These are phyloP conservation scores for Hebeloma cylindrosporum DNA, from an alignment of 768 basidiomycete genomes.

Conservation along the genomic window DNA sequence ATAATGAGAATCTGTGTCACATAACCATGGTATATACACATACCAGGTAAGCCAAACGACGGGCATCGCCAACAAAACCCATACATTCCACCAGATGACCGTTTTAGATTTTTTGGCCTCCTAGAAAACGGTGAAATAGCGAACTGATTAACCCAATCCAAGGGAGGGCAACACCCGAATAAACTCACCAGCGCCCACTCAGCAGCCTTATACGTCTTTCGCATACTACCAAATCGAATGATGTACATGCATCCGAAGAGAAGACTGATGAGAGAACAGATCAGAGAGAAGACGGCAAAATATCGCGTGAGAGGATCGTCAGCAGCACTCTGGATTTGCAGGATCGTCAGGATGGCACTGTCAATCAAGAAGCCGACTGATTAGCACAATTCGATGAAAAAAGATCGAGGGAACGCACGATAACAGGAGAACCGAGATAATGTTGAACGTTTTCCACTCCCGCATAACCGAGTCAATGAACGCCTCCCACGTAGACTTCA, in stretches of 20 bases:
- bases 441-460: constrained; percentile 32
- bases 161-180: neutral
- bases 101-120: constrained; percentile 43
- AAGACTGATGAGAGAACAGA: constrained; percentile 58
- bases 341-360: constrained; percentile 30
- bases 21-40: neutral
- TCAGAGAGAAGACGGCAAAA: constrained; percentile 51
- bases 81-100: constrained; percentile 52
- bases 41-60: constrained; percentile 64
- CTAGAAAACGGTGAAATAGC: constrained; percentile 26
- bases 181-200: constrained; percentile 55
- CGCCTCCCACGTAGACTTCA: constrained; percentile 23
- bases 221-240: constrained; percentile 60
- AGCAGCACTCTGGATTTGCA: constrained; percentile 36
- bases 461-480: constrained; percentile 28
- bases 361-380: neutral
- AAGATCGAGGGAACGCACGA: constrained; percentile 14
- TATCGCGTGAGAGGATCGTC: constrained; percentile 53
- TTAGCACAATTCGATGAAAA: neutral
- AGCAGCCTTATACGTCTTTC: constrained; percentile 56
- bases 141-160: neutral
- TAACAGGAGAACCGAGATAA: constrained; percentile 27
- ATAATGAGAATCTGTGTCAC: neutral
- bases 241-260: constrained; percentile 61
- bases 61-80: constrained; percentile 63